These are phyloP conservation scores for Umbelopsis sp. DNA, from an alignment of 371 early-diverging fungal species.

Conservation along the genomic window DNA sequence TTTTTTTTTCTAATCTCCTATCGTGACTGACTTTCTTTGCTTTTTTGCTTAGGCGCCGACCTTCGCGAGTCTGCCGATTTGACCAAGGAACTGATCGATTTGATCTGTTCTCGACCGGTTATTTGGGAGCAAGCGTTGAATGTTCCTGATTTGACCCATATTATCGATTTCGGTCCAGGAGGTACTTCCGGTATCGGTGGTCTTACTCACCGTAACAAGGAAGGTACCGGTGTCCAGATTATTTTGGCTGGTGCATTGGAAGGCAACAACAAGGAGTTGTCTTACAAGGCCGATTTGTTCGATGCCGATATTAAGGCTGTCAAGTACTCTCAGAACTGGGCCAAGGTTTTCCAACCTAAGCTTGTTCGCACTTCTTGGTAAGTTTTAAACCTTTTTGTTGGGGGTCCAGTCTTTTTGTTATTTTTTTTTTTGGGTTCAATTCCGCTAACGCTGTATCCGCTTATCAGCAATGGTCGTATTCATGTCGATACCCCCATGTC, in stretches of 20 bases:
- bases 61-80: constrained; percentile 59
- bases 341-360: constrained; percentile 84
- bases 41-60: constrained; percentile 59
- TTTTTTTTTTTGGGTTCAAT: no score
- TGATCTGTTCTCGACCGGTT: constrained; percentile 83
- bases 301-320: constrained; percentile 82
- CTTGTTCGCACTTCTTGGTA: constrained; percentile 60
- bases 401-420: not conserved
- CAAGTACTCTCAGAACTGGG: constrained; percentile 89
- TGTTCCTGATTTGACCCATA: constrained; percentile 76
- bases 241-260: constrained; percentile 77
- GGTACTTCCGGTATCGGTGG: constrained; percentile 87
- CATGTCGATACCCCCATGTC: constrained; percentile 92
- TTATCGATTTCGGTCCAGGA: constrained; percentile 95
- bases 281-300: constrained; percentile 84
- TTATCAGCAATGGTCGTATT: constrained; percentile 65
- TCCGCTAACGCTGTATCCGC: not conserved
- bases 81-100: constrained; percentile 74
- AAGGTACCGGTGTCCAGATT: constrained; percentile 93
- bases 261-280: constrained; percentile 70
- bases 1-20: not conserved
- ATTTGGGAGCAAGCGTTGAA: constrained; percentile 89
- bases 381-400: not conserved
- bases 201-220: constrained; percentile 92
- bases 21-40: not conserved